Conservation (phyloP, 257 asterid genomes). For the Buddleja alternifolia region DNA sequence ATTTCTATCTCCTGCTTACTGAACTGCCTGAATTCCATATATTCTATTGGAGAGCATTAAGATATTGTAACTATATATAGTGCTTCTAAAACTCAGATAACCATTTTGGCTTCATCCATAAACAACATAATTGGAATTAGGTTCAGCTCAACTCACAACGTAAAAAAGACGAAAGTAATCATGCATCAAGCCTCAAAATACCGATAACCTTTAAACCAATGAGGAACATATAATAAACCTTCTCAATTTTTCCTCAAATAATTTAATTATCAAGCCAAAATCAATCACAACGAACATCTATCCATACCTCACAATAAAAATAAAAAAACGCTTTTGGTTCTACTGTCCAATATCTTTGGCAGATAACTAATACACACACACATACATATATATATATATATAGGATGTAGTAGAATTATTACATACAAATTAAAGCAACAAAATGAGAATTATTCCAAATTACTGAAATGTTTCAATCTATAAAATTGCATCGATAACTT, state of each 20-base stretch:
- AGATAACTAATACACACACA: neutral
- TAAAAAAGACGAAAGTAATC: neutral
- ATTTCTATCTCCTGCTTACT: constrained; percentile 3
- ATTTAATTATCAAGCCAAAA: constrained; percentile 1
- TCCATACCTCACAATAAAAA: neutral
- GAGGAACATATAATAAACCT: neutral
- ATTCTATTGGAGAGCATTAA: neutral
- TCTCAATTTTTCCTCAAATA: neutral
- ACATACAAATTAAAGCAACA: neutral
- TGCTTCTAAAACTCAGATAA: no score
- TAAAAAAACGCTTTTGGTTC: neutral
- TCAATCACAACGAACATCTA: neutral
- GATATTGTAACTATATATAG: neutral
- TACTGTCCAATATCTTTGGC: neutral
- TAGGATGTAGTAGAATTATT: no score
- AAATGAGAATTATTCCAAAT: neutral
- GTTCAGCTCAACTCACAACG: neutral
- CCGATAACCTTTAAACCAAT: neutral
- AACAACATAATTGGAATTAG: neutral
- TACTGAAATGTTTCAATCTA: neutral
- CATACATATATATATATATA: no score
- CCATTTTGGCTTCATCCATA: neutral
- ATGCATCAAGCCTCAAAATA: neutral
- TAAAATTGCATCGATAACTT: neutral
- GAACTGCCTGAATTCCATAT: neutral